These are phyloP conservation scores for Flagelloscypha sp. DNA, from an alignment of 768 basidiomycete genomes.

Conservation along the genomic window DNA sequence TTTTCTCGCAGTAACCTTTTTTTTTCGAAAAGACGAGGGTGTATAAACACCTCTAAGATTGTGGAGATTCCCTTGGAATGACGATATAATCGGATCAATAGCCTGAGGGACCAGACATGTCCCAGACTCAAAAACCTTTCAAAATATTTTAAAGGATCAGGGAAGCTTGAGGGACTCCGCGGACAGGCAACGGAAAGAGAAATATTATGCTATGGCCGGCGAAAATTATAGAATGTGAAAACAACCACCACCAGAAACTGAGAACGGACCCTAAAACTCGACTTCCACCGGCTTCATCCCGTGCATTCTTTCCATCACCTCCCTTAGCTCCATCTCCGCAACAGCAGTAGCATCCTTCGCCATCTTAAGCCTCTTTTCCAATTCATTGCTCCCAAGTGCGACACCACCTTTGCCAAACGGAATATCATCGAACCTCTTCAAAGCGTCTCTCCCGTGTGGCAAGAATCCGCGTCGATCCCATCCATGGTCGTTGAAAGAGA, in stretches of 20 bases:
- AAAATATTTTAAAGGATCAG: background rate
- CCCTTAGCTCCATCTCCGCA: slow-evolving; percentile 67
- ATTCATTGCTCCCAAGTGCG: slow-evolving; percentile 55
- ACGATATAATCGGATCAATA: too few species aligned
- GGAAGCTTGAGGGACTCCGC: background rate
- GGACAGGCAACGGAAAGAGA: background rate
- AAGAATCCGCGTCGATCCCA: slow-evolving; percentile 69
- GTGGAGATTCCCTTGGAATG: too few species aligned
- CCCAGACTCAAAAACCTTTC: background rate
- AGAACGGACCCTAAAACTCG: slow-evolving; percentile 10
- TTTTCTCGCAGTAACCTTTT: too few species aligned
- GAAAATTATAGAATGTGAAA: too few species aligned
- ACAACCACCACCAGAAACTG: too few species aligned
- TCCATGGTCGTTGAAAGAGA: slow-evolving; percentile 78
- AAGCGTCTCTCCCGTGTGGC: slow-evolving; percentile 61
- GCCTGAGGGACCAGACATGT: background rate
- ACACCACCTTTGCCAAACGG: slow-evolving; percentile 41
- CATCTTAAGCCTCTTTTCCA: slow-evolving; percentile 64
- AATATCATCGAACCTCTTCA: slow-evolving; percentile 61
- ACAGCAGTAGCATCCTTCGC: slow-evolving; percentile 65
- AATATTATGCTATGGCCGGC: too few species aligned
- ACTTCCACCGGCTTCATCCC: slow-evolving; percentile 38
- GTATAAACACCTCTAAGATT: too few species aligned
- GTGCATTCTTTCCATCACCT: slow-evolving; percentile 65
- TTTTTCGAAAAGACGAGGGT: too few species aligned